Evolutionary conservation across 2,329 filamentous ascomycete species (phyloP).

Genomic region (Cryphonectria nitschkei): DNA sequence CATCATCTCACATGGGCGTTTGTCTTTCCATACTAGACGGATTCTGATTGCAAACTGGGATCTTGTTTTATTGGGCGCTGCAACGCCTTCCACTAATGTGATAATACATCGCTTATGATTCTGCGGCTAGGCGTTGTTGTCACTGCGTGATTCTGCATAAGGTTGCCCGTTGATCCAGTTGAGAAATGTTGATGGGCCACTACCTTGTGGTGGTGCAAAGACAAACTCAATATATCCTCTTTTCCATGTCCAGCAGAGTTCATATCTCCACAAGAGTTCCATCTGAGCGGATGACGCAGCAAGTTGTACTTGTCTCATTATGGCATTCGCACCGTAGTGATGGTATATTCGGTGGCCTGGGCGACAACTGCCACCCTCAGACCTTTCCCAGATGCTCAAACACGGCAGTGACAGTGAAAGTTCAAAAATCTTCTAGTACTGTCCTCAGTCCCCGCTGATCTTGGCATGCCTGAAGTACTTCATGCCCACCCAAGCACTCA

Average conservation of each 20-base stretch:
- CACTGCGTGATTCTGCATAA: neutral
- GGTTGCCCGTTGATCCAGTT: neutral
- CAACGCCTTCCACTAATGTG: neutral
- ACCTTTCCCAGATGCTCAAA: neutral
- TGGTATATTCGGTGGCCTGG: neutral
- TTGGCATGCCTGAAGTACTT: conserved; percentile 99
- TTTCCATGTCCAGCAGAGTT: neutral
- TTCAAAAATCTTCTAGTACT: too few relatives aligned
- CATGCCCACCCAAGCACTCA: conserved; percentile 98
- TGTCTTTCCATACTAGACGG: neutral
- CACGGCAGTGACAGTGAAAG: neutral
- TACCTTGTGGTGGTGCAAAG: neutral
- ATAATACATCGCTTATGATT: neutral
- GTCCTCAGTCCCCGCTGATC: conserved; percentile 66
- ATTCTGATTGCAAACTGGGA: neutral
- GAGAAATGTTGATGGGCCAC: neutral
- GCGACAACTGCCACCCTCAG: neutral
- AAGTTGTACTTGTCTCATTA: neutral
- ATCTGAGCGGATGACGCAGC: neutral
- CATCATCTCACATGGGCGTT: neutral
- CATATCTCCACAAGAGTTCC: neutral
- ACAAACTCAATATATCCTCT: neutral
- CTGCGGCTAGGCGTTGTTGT: neutral
- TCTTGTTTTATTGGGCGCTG: neutral
- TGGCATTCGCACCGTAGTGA: neutral